Evolutionary conservation across 768 basidiomycete genomes (phyloP).

Genomic region (Leccinum variicolor): DNA sequence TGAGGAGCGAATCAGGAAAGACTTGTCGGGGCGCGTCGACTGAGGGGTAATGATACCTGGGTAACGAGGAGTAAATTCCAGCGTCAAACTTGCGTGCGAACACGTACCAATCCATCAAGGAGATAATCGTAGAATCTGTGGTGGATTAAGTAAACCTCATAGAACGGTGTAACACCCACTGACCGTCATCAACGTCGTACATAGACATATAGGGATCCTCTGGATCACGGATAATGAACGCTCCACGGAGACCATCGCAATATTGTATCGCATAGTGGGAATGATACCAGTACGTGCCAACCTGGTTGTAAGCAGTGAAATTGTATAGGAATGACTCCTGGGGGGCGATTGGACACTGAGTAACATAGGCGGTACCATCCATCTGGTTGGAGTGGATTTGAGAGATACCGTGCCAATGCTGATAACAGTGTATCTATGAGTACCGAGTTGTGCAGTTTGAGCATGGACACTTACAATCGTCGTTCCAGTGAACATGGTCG

Average conservation of each 20-base stretch:
- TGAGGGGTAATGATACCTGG: conserved; percentile 20
- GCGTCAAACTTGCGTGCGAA: background rate
- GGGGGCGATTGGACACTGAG: conserved; percentile 39
- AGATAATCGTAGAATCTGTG: background rate
- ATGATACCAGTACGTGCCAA: conserved; percentile 40
- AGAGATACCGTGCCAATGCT: conserved; percentile 30
- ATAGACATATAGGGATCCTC: conserved; percentile 16
- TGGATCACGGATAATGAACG: conserved; percentile 5
- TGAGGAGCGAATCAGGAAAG: conserved; percentile 33
- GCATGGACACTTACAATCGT: conserved; percentile 17
- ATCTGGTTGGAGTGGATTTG: conserved; percentile 21
- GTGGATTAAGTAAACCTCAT: background rate
- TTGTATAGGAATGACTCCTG: conserved; percentile 35
- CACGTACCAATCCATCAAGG: background rate
- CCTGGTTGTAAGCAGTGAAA: conserved; percentile 29
- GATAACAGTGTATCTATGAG: conserved; percentile 6
- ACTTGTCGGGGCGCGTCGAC: conserved; percentile 4
- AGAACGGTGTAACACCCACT: background rate
- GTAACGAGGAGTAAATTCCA: background rate
- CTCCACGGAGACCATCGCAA: conserved; percentile 40
- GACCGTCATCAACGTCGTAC: conserved; percentile 24
- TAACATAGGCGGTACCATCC: conserved; percentile 37
- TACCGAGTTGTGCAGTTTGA: no score
- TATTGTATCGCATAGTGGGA: conserved; percentile 20
- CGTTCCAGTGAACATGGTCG: conserved; percentile 18